These are phyloP conservation scores for Mycotypha africana DNA, from an alignment of 371 early-diverging fungal species.

Conservation along the genomic window DNA sequence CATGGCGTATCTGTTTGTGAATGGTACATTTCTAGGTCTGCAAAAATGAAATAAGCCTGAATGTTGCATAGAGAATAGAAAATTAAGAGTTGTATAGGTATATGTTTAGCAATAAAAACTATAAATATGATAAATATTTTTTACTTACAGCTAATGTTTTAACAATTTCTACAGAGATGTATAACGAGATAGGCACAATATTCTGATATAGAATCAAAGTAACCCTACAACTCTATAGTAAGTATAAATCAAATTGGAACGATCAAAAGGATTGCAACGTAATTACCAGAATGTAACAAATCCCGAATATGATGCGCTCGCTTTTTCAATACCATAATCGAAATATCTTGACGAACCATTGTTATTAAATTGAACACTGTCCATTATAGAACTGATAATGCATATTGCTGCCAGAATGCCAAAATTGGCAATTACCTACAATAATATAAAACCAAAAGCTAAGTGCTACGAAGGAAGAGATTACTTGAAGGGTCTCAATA, in stretches of 20 bases:
- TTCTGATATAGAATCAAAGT: constrained; percentile 48
- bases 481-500: too few relatives aligned
- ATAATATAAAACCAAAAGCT: too few relatives aligned
- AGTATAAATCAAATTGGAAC: background rate
- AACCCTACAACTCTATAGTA: too few relatives aligned
- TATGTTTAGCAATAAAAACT: too few relatives aligned
- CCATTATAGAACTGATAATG: constrained; percentile 54
- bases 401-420: constrained; percentile 47
- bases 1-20: constrained; percentile 73
- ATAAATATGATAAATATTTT: too few relatives aligned
- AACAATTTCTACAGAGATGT: constrained; percentile 92
- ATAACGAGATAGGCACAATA: constrained; percentile 92
- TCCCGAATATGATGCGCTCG: constrained; percentile 29
- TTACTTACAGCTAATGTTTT: constrained; percentile 57
- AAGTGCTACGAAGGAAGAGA: too few relatives aligned
- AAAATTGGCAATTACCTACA: constrained; percentile 46
- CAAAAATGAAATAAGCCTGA: constrained; percentile 74
- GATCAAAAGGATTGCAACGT: too few relatives aligned
- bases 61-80: background rate
- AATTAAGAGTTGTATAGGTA: too few relatives aligned
- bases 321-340: constrained; percentile 32
- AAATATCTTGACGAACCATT: constrained; percentile 25
- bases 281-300: constrained; percentile 50
- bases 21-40: constrained; percentile 85
- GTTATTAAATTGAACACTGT: constrained; percentile 48